Evolutionary conservation across 208 protist genomes (phyloP).

Genomic region (Phytomonas sp.): DNA sequence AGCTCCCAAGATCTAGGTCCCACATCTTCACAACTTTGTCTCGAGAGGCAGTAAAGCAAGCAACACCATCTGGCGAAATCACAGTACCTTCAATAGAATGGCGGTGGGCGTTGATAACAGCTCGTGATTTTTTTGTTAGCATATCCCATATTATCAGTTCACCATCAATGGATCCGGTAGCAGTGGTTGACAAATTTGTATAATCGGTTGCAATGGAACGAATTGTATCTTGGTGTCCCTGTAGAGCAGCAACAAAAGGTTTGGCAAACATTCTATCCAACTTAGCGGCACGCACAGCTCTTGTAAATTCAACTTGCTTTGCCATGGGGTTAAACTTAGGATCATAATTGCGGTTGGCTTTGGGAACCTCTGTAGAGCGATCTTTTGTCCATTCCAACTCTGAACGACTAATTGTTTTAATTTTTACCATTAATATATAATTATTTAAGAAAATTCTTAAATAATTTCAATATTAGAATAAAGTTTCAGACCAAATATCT

Average conservation of each 20-base stretch:
- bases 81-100: slow-evolving; percentile 92
- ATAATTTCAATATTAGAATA: background rate
- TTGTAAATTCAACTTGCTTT: slow-evolving; percentile 94
- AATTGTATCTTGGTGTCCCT: slow-evolving; percentile 90
- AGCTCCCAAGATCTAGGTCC: slow-evolving; percentile 71
- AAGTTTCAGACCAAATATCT: background rate
- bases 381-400: slow-evolving; percentile 91
- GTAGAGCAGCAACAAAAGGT: slow-evolving; percentile 90
- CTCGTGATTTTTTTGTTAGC: slow-evolving; percentile 59
- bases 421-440: slow-evolving; percentile 71
- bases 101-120: slow-evolving; percentile 83
- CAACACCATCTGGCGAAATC: slow-evolving; percentile 84
- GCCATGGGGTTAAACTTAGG: slow-evolving; percentile 94
- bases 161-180: slow-evolving; percentile 86
- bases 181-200: slow-evolving; percentile 74
- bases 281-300: slow-evolving; percentile 94
- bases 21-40: slow-evolving; percentile 96
- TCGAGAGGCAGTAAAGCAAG: slow-evolving; percentile 88
- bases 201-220: slow-evolving; percentile 85
- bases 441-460: background rate
- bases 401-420: slow-evolving; percentile 90
- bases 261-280: slow-evolving; percentile 96
- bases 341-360: slow-evolving; percentile 90
- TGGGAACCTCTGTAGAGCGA: slow-evolving; percentile 78
- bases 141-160: slow-evolving; percentile 85